phyloP scores from a whole-genome alignment of 805 yeast species.

The Pichia nanzhaoensis region DNA sequence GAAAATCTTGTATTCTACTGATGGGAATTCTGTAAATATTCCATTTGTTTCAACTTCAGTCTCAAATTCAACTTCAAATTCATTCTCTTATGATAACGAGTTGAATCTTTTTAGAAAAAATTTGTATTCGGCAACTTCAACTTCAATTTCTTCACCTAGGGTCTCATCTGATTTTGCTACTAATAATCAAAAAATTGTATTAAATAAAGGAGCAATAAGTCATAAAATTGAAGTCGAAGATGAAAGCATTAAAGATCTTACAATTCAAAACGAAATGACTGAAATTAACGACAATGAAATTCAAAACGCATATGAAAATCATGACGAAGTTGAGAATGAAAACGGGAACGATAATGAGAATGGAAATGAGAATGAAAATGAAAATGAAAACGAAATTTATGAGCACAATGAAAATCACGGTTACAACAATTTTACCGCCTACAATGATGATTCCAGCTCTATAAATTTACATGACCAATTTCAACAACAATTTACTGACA shows the following conservation, averaged over 20 bases:
- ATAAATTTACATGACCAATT: background rate
- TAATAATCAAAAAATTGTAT: background rate
- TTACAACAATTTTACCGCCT: no score
- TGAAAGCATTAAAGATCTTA: no score
- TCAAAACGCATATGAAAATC: no score
- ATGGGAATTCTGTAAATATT: background rate
- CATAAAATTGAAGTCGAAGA: background rate
- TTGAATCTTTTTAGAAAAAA: conserved; percentile 6
- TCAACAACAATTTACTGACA: background rate
- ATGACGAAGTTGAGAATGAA: no score
- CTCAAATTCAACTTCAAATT: background rate
- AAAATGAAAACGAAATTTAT: no score
- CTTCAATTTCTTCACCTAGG: conserved; percentile 23
- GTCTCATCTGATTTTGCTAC: conserved; percentile 7
- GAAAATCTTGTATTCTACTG: conserved; percentile 24
- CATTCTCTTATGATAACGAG: background rate
- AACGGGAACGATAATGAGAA: no score
- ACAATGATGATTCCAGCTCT: background rate
- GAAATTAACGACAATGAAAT: no score
- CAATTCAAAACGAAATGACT: no score
- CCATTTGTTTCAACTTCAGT: background rate
- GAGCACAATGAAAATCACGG: no score
- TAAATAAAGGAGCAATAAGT: background rate
- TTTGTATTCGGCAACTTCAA: conserved; percentile 23
- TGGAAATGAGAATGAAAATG: no score